A percentile compares a stretch with the other conserved stretches of the same genome.
These are phyloP conservation scores for Colletotrichum musae DNA, from an alignment of 2,329 filamentous ascomycete genomes.

Conservation along the genomic window DNA sequence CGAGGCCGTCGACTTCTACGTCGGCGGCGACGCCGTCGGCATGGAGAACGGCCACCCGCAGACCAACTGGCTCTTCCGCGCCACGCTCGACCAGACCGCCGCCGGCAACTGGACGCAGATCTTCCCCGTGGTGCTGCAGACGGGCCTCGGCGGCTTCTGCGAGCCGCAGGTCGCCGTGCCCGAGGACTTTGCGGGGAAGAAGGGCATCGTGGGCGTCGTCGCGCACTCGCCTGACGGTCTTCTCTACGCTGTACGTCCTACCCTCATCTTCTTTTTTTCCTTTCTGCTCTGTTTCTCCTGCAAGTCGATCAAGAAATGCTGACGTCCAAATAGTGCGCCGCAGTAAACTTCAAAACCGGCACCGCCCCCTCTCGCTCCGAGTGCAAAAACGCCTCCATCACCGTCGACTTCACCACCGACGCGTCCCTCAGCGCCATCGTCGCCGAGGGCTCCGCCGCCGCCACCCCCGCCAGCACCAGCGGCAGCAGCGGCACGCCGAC, in stretches of 20 bases:
- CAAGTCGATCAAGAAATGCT: constrained; percentile 7
- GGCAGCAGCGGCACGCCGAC: constrained; percentile 3
- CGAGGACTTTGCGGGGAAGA: constrained; percentile 63
- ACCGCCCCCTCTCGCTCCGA: constrained; percentile 48
- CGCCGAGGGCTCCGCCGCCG: constrained; percentile 19
- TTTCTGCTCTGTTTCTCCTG: no score
- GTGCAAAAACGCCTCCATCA: constrained; percentile 54
- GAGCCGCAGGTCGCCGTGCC: constrained; percentile 64
- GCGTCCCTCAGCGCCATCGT: constrained; percentile 53
- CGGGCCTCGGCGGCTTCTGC: constrained; percentile 69
- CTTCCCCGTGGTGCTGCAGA: constrained; percentile 68
- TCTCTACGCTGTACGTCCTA: constrained; percentile 70
- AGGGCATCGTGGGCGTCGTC: constrained; percentile 68
- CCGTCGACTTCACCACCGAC: constrained; percentile 49
- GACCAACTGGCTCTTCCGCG: constrained; percentile 71
- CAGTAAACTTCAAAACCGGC: constrained; percentile 68
- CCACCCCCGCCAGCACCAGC: constrained; percentile 11
- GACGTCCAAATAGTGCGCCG: constrained; percentile 61
- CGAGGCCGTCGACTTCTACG: constrained; percentile 66
- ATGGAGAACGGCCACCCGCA: constrained; percentile 65
- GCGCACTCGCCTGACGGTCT: constrained; percentile 68
- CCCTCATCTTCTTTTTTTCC: no score
- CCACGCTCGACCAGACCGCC: constrained; percentile 65
- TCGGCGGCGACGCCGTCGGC: constrained; percentile 68
- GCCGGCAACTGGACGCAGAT: constrained; percentile 68